Conservation (phyloP, 768 basidiomycete genomes). For the Hydnum rufescens region DNA sequence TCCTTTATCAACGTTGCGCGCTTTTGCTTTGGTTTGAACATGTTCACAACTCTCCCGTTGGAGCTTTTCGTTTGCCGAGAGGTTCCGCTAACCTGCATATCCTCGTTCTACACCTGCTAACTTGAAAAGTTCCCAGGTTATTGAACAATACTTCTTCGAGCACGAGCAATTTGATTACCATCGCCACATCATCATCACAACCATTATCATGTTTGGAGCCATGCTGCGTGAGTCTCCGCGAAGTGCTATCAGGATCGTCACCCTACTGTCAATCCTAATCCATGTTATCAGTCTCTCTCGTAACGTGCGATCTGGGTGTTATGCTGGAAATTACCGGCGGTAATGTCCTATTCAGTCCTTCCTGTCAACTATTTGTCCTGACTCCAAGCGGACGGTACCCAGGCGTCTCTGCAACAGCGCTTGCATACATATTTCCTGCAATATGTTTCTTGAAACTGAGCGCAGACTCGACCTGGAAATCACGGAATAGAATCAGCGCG, state of each 20-base stretch:
- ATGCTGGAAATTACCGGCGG: conserved; percentile 98
- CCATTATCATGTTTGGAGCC: conserved; percentile 55
- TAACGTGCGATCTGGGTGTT: conserved; percentile 94
- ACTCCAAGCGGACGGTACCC: too few relatives aligned
- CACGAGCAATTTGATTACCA: conserved; percentile 64
- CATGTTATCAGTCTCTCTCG: conserved; percentile 76
- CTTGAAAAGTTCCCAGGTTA: conserved; percentile 32
- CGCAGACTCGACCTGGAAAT: conserved; percentile 37
- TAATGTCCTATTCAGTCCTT: background rate
- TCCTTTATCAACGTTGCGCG: conserved; percentile 89
- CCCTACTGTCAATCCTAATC: background rate
- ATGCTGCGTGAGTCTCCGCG: conserved; percentile 47
- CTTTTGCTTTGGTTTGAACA: conserved; percentile 85
- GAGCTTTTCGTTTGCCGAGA: conserved; percentile 97
- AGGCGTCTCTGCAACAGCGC: conserved; percentile 29
- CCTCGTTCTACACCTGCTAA: background rate
- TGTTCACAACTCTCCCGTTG: conserved; percentile 94
- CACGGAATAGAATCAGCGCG: conserved; percentile 57
- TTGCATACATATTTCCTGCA: conserved; percentile 86
- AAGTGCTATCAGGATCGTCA: background rate
- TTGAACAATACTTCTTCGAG: conserved; percentile 92
- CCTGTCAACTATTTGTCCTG: background rate
- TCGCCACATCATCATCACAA: conserved; percentile 82
- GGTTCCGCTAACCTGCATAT: conserved; percentile 21
- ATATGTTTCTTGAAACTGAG: conserved; percentile 67